phyloP scores from a whole-genome alignment of 768 basidiomycete genomes.

The Agrocybe pediades region DNA sequence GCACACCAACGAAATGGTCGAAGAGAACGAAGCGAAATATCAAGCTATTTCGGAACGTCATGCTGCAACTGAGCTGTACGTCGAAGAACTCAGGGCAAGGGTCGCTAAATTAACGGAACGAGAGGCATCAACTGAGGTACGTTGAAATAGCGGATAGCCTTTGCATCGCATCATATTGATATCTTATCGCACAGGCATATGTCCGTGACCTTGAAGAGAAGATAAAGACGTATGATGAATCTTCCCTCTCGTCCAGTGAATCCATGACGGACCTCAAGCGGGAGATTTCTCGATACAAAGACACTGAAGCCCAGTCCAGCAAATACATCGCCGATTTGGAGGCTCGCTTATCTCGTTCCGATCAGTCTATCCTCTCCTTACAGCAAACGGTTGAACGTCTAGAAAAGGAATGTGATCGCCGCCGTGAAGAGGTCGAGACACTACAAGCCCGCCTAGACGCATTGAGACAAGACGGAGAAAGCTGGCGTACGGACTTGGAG shows the following conservation, averaged over 20 bases:
- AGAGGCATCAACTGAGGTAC: slow-evolving; percentile 89
- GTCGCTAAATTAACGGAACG: slow-evolving; percentile 84
- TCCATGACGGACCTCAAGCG: slow-evolving; percentile 82
- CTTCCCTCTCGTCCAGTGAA: slow-evolving; percentile 71
- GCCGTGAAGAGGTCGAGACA: slow-evolving; percentile 68
- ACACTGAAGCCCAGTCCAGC: slow-evolving; percentile 68
- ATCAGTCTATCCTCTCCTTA: slow-evolving; percentile 73
- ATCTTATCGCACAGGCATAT: slow-evolving; percentile 63
- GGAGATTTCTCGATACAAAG: slow-evolving; percentile 78
- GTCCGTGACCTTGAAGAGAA: slow-evolving; percentile 92
- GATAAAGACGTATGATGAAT: slow-evolving; percentile 84
- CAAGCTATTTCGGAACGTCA: slow-evolving; percentile 66
- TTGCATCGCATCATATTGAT: slow-evolving; percentile 8
- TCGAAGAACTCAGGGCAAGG: slow-evolving; percentile 81
- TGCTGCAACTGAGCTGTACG: slow-evolving; percentile 79
- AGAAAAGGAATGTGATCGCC: slow-evolving; percentile 75
- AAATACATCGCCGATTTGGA: slow-evolving; percentile 90
- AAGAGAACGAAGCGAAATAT: slow-evolving; percentile 88
- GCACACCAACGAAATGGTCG: slow-evolving; percentile 90
- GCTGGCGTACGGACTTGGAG: slow-evolving; percentile 85
- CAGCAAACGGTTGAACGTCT: slow-evolving; percentile 73
- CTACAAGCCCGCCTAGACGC: slow-evolving; percentile 73
- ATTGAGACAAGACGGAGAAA: slow-evolving; percentile 73
- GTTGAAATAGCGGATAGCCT: slow-evolving; percentile 17
- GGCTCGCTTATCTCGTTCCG: slow-evolving; percentile 72